Conservation (phyloP, 2,329 filamentous ascomycete species). For the Arthrobotrys conoides region DNA sequence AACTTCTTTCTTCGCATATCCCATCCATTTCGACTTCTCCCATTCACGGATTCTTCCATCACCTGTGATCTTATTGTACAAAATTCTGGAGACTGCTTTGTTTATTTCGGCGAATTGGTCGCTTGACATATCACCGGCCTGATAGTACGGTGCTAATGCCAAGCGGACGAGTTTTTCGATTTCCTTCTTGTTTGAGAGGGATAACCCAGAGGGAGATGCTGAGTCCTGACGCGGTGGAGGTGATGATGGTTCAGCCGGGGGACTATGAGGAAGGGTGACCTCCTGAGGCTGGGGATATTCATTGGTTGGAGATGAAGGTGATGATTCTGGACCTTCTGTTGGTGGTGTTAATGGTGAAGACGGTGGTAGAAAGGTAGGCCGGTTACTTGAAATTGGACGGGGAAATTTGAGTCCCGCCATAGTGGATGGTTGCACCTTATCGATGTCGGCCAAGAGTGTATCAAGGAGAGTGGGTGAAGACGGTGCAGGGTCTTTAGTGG, state of each 20-base stretch:
- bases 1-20: slow-evolving; percentile 70
- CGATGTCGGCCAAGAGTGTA: slow-evolving; percentile 56
- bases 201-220: slow-evolving; percentile 77
- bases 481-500: slow-evolving; percentile 37
- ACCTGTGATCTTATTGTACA: slow-evolving; percentile 76
- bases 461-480: slow-evolving; percentile 57
- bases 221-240: slow-evolving; percentile 68
- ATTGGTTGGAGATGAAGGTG: slow-evolving; percentile 45
- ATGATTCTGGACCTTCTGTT: slow-evolving; percentile 48
- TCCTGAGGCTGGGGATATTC: slow-evolving; percentile 36
- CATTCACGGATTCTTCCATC: slow-evolving; percentile 57
- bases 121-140: slow-evolving; percentile 79
- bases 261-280: slow-evolving; percentile 64
- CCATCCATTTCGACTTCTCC: slow-evolving; percentile 46
- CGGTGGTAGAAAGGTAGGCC: slow-evolving; percentile 40
- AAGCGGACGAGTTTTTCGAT: slow-evolving; percentile 89
- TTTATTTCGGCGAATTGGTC: slow-evolving; percentile 96
- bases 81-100: slow-evolving; percentile 84
- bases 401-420: slow-evolving; percentile 52
- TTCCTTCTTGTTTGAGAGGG: slow-evolving; percentile 86
- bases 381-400: slow-evolving; percentile 45
- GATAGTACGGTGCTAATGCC: slow-evolving; percentile 85
- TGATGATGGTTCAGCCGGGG: slow-evolving; percentile 66
- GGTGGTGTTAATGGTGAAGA: slow-evolving; percentile 53
- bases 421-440: slow-evolving; percentile 51